These are phyloP conservation scores for Centaurea solstitialis DNA, from an alignment of 129 eudicot species.

Conservation along the genomic window DNA sequence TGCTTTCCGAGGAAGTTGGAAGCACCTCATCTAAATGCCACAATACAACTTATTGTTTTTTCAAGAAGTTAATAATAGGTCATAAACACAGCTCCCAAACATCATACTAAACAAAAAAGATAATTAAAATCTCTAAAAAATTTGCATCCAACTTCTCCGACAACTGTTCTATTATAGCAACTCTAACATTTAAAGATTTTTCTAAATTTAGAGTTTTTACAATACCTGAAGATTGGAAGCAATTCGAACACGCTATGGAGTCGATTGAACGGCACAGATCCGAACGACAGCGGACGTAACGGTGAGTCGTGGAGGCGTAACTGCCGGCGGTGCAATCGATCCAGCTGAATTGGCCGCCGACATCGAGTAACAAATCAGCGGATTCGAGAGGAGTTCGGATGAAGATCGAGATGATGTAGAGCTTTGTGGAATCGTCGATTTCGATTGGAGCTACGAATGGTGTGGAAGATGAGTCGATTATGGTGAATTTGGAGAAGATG, in stretches of 20 bases:
- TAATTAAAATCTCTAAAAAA: no score
- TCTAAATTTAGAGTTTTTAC: no score
- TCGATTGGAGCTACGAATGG: constrained; percentile 45
- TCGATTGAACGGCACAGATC: constrained; percentile 26
- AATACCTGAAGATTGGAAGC: constrained; percentile 20
- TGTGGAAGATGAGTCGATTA: constrained; percentile 21
- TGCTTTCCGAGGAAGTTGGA: no score
- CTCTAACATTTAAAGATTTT: no score
- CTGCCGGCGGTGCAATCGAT: constrained; percentile 38
- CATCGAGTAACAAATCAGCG: constrained; percentile 47
- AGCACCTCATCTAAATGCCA: no score
- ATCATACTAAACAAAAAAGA: no score
- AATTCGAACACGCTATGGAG: constrained; percentile 27
- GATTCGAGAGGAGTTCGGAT: constrained; percentile 52
- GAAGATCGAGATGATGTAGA: constrained; percentile 46
- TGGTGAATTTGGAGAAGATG: neutral
- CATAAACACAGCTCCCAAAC: no score
- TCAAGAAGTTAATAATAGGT: no score
- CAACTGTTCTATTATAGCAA: no score
- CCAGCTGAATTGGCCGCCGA: constrained; percentile 49
- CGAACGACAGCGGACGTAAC: constrained; percentile 30
- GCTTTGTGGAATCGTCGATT: constrained; percentile 33
- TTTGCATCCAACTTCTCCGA: no score
- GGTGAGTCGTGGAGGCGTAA: constrained; percentile 44
- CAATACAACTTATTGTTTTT: no score